Percentiles rank a stretch among this genome's conserved stretches.
phyloP scores from a whole-genome alignment of 306 rosid genomes.

The Prunus mongolica region DNA sequence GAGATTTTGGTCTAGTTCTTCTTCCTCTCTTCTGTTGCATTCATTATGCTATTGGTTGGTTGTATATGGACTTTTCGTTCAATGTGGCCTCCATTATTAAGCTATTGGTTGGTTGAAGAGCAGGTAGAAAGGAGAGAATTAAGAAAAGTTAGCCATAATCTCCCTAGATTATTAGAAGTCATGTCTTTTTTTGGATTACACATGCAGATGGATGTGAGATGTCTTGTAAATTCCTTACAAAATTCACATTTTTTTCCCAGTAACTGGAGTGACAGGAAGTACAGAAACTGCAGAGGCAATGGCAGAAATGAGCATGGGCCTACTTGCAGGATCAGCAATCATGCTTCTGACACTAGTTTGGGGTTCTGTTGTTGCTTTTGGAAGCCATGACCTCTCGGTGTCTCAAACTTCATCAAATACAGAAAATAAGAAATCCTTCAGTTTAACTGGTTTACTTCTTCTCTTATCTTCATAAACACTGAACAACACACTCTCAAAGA shows the following conservation, averaged over 20 bases:
- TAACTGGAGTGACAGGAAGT: constrained; percentile 27
- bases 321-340: constrained; percentile 34
- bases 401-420: constrained; percentile 10
- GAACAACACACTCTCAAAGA: not conserved
- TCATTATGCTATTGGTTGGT: not conserved
- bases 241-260: constrained; percentile 4
- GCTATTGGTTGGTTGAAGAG: not conserved
- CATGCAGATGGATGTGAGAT: not conserved
- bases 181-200: not conserved
- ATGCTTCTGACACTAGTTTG: constrained; percentile 32
- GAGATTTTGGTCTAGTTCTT: not conserved
- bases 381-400: constrained; percentile 27
- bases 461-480: not conserved
- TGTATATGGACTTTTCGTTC: not conserved
- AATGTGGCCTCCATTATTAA: not conserved
- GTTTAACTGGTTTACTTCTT: constrained; percentile 20
- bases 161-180: not conserved
- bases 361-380: constrained; percentile 35
- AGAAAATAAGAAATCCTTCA: constrained; percentile 12
- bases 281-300: constrained; percentile 2
- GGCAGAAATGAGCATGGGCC: constrained; percentile 26
- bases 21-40: not conserved
- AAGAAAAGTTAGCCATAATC: not conserved
- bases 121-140: not conserved
- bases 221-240: not conserved